Evolutionary conservation across 345 rosid species (phyloP).

Genomic region (Bruguiera parviflora): DNA sequence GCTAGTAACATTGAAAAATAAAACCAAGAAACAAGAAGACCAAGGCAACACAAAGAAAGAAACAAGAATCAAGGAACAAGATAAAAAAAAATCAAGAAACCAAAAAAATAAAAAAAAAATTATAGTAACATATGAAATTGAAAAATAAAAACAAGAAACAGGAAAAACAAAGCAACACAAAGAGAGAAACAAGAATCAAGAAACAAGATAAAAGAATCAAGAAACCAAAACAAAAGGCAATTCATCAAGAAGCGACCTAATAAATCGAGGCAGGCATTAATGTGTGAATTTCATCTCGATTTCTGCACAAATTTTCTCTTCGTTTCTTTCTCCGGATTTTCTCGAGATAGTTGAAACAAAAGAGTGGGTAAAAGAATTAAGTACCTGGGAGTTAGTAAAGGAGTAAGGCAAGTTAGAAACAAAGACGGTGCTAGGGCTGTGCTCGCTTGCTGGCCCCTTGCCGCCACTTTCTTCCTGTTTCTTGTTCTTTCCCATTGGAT

Average conservation of each 20-base stretch:
- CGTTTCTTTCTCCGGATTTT: neutral
- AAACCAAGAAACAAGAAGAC: too few species aligned
- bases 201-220: too few species aligned
- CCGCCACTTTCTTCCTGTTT: slow-evolving; percentile 43
- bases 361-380: neutral
- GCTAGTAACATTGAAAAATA: slow-evolving; percentile 34
- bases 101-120: too few species aligned
- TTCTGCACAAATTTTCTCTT: neutral
- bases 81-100: too few species aligned
- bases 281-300: neutral
- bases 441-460: slow-evolving; percentile 32
- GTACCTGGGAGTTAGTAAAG: slow-evolving; percentile 77
- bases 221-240: too few species aligned
- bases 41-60: too few species aligned
- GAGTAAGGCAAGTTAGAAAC: slow-evolving; percentile 81
- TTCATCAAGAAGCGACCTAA: neutral
- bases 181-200: too few species aligned
- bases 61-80: too few species aligned
- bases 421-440: slow-evolving; percentile 70
- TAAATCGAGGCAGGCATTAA: neutral
- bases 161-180: too few species aligned
- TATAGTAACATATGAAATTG: too few species aligned
- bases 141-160: too few species aligned
- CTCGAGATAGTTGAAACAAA: slow-evolving; percentile 7
- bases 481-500: slow-evolving; percentile 44